Evolutionary conservation across 345 rosid species (phyloP), one percentile per base, ranked within the genome.

Genomic region (Bretschneidera sinensis): DNA sequence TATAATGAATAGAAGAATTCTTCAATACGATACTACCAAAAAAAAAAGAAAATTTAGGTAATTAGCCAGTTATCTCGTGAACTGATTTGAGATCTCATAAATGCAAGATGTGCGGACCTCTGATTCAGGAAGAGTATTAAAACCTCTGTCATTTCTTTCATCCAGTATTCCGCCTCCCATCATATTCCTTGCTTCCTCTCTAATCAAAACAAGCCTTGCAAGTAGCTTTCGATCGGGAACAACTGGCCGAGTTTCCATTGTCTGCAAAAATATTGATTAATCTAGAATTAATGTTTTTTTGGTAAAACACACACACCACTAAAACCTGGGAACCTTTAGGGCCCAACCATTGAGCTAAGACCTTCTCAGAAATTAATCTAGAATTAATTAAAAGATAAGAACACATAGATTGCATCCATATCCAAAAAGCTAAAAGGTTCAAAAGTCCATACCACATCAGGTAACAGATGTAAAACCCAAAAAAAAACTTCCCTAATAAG

Each of bases 161-260:
- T 92, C 98, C 55, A 89, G 77, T 60, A 92, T 83, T 73, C 98
- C 97, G 64, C 94, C 98, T 56, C 97, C 97, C 97, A 89, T 92
- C 97, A 89, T 85, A 64, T 85, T 78, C 58, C 96, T 76, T 15
- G 96, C 96, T 80, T 92, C 98, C 76, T 92, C 96, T 79, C 98
- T 81, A 54, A 89, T 84, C 76, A 89, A 80, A 63, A 92, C 91
- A 49, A 89, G 89, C 78, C 97, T 81, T 43, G 91, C 94, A 64
- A 89, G 94, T 65, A 89, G 76, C 62, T 87, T 85, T 54, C 97
- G 69, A 75, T 89, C 98, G 4, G 89, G 98, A 70, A 89, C 76
- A 58, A 76, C 78, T n/a, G 88, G 82, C 34, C 91, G 81, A 55
- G 89, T 87, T 77, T 92, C 98, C 96, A 89, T 92, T 43, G 91